Conservation (phyloP, 345 rosid species). For the Capsella bursapastoris region DNA sequence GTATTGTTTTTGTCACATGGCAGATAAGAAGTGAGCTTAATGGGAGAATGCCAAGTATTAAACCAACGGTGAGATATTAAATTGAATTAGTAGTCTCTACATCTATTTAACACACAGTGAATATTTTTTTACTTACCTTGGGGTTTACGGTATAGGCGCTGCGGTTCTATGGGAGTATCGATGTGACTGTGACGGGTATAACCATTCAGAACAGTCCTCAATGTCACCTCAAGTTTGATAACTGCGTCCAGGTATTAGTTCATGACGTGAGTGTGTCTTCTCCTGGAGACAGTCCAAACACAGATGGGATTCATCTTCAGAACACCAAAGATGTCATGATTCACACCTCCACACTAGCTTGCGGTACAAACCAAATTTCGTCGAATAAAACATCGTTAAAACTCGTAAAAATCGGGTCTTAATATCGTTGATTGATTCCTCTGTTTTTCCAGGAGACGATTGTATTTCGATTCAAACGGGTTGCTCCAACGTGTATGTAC, state of each 20-base stretch:
- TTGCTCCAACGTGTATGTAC: constrained; percentile 81
- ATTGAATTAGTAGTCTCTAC: constrained; percentile 10
- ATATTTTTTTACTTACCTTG: constrained; percentile 20
- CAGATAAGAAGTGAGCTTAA: constrained; percentile 70
- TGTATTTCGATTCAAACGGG: constrained; percentile 94
- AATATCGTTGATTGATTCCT: constrained; percentile 1
- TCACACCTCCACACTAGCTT: constrained; percentile 67
- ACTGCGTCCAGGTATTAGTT: constrained; percentile 79
- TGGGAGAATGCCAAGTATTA: constrained; percentile 77
- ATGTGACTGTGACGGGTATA: constrained; percentile 86
- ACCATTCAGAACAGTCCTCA: constrained; percentile 94
- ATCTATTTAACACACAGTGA: constrained; percentile 11
- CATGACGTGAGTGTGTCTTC: constrained; percentile 73
- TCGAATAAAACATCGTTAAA: neutral
- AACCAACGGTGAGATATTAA: constrained; percentile 79
- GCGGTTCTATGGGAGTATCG: constrained; percentile 92
- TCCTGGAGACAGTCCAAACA: constrained; percentile 94
- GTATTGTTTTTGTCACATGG: constrained; percentile 34
- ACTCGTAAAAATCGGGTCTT: neutral
- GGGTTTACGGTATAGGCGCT: constrained; percentile 64
- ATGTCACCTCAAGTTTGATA: constrained; percentile 96
- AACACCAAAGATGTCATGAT: constrained; percentile 85
- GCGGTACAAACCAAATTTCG: constrained; percentile 58
- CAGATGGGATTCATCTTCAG: constrained; percentile 95
- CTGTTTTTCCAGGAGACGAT: constrained; percentile 82